These are phyloP conservation scores for Filosporella fistucella DNA, from an alignment of 495 filamentous ascomycete species.

Conservation along the genomic window DNA sequence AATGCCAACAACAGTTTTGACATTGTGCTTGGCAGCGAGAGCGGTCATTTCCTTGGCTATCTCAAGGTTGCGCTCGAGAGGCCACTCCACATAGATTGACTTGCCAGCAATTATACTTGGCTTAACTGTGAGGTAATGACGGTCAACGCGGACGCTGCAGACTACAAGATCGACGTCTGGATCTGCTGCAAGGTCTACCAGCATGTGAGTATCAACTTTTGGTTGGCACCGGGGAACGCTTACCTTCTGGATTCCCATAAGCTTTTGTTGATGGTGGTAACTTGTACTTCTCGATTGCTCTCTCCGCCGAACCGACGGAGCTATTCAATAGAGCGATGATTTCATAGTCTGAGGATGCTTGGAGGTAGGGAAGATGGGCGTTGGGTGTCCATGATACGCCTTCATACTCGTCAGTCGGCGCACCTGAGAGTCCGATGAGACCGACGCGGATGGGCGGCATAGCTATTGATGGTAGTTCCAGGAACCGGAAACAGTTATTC, in stretches of 20 bases:
- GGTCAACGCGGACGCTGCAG: conserved; percentile 34
- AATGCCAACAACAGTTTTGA: conserved; percentile 28
- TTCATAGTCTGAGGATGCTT: conserved; percentile 37
- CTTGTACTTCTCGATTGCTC: conserved; percentile 35
- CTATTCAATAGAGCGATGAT: conserved; percentile 59
- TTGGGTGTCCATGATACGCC: conserved; percentile 36
- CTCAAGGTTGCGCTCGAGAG: conserved; percentile 20
- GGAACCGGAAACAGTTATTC: no score
- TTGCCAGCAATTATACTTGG: conserved; percentile 53
- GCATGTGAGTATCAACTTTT: no score
- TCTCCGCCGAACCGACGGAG: conserved; percentile 34
- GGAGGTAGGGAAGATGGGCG: conserved; percentile 50
- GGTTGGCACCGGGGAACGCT: no score
- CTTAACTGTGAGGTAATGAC: conserved; percentile 40
- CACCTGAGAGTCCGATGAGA: conserved; percentile 53
- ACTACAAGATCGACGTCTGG: conserved; percentile 49
- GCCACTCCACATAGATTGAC: conserved; percentile 53
- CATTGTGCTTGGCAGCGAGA: conserved; percentile 26
- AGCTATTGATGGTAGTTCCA: no score
- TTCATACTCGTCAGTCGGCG: background rate
- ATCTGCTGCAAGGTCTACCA: conserved; percentile 45
- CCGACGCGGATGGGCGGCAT: conserved; percentile 52
- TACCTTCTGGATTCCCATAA: conserved; percentile 41
- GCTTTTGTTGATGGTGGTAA: conserved; percentile 34
- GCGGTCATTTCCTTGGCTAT: conserved; percentile 28